Percentiles rank a stretch among this genome's conserved stretches.
Conservation (phyloP, 2,329 filamentous ascomycete species). For the Aureobasidium pullulans region DNA sequence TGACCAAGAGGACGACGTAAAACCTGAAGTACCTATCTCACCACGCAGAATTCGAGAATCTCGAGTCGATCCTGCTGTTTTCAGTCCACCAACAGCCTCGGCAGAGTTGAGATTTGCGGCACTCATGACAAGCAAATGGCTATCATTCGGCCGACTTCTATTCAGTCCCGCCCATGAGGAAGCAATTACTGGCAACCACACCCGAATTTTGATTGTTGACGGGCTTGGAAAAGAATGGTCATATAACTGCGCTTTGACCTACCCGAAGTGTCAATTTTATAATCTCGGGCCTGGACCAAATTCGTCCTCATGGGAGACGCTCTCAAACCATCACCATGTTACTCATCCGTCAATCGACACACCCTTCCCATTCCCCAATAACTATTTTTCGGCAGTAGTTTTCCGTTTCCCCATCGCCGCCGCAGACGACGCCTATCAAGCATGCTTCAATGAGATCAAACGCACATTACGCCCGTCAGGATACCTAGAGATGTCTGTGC, state of each 20-base stretch:
- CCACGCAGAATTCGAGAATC: neutral
- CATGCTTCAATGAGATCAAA: constrained; percentile 66
- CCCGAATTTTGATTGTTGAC: constrained; percentile 68
- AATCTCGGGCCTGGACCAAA: constrained; percentile 47
- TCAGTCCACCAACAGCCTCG: constrained; percentile 13
- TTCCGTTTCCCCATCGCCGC: constrained; percentile 68
- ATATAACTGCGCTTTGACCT: constrained; percentile 75
- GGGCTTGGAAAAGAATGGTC: constrained; percentile 88
- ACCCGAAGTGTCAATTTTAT: constrained; percentile 67
- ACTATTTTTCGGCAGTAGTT: constrained; percentile 69
- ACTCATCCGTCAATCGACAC: constrained; percentile 55
- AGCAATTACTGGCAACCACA: constrained; percentile 50
- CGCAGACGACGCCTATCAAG: constrained; percentile 60
- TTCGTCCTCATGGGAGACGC: constrained; percentile 15
- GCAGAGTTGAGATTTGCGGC: constrained; percentile 73
- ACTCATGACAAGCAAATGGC: constrained; percentile 81
- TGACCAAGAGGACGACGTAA: neutral
- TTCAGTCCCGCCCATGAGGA: constrained; percentile 74
- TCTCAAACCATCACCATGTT: constrained; percentile 66
- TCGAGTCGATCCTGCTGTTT: neutral
- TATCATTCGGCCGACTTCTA: constrained; percentile 74
- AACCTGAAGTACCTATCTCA: neutral
- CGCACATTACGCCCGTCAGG: constrained; percentile 72
- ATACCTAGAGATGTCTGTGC: constrained; percentile 68
- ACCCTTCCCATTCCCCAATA: constrained; percentile 66